Percentiles rank a stretch among this genome's conserved stretches.
phyloP scores from a whole-genome alignment of 768 basidiomycete genomes.

The Cyclocybe aegerita region DNA sequence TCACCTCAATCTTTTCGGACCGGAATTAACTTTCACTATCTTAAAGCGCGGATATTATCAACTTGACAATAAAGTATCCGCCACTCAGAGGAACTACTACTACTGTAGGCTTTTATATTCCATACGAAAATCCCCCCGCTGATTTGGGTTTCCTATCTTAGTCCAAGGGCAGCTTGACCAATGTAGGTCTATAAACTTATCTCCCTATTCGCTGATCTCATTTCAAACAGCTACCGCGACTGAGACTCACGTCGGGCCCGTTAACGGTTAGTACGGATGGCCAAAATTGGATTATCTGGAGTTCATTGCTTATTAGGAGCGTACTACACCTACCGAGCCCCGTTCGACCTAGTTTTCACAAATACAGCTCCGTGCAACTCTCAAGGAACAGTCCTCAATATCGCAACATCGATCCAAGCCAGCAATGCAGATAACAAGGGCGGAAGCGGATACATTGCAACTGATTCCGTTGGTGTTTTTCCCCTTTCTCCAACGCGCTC shows the following conservation, averaged over 20 bases:
- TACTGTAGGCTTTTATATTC: conserved; percentile 15
- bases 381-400: conserved; percentile 16
- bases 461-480: conserved; percentile 6
- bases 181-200: conserved; percentile 4
- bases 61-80: conserved; percentile 18
- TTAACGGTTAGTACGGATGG: conserved; percentile 8
- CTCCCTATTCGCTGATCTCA: neutral
- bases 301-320: conserved; percentile 1
- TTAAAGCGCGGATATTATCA: conserved; percentile 18
- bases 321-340: conserved; percentile 15
- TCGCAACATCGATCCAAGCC: conserved; percentile 13
- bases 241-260: conserved; percentile 8
- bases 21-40: neutral
- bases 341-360: conserved; percentile 11
- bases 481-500: neutral
- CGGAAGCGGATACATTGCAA: conserved; percentile 14
- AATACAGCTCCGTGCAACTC: conserved; percentile 14
- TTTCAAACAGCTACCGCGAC: conserved; percentile 9
- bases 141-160: neutral
- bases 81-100: conserved; percentile 16
- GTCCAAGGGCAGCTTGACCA: conserved; percentile 19
- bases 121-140: neutral
- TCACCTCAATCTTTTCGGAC: neutral
- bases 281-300: neutral
- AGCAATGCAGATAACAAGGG: conserved; percentile 13